Evolutionary conservation across 140 eudicot species (phyloP).

Genomic region (Bidens hawaiensis): DNA sequence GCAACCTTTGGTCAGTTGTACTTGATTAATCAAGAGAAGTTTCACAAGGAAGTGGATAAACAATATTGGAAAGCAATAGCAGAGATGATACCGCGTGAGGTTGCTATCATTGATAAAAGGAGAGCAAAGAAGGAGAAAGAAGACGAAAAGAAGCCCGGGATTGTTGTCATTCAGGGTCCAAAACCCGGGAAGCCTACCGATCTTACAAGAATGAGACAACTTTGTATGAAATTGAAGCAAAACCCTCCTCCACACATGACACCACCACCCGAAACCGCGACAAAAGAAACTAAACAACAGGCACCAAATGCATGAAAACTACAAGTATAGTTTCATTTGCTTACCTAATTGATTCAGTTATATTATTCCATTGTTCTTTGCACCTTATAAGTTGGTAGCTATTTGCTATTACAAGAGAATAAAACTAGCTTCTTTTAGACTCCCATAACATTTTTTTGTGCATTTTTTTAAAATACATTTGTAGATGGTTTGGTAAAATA

Average conservation of each 20-base stretch:
- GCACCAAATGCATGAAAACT: not conserved
- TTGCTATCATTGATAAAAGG: conserved; percentile 61
- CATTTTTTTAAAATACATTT: no score
- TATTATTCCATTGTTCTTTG: not conserved
- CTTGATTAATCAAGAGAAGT: conserved; percentile 66
- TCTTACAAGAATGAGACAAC: conserved; percentile 65
- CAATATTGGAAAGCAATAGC: conserved; percentile 85
- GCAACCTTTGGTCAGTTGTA: conserved; percentile 35
- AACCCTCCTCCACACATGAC: conserved; percentile 72
- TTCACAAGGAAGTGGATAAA: conserved; percentile 77
- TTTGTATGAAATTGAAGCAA: conserved; percentile 60
- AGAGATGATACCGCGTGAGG: conserved; percentile 73
- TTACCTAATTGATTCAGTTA: not conserved
- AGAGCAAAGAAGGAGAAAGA: conserved; percentile 41
- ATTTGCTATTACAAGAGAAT: not conserved
- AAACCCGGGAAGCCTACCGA: conserved; percentile 93
- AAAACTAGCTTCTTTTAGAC: not conserved
- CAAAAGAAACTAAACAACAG: conserved; percentile 34
- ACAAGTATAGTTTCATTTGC: not conserved
- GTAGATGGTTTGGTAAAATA: no score
- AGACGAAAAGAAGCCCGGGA: conserved; percentile 63
- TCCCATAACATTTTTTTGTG: no score
- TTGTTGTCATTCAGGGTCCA: conserved; percentile 66
- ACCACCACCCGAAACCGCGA: conserved; percentile 40
- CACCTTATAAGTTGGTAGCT: not conserved